Evolutionary conservation across 108 stramenopile genomes (phyloP).

Genomic region (Bacterosira constricta): DNA sequence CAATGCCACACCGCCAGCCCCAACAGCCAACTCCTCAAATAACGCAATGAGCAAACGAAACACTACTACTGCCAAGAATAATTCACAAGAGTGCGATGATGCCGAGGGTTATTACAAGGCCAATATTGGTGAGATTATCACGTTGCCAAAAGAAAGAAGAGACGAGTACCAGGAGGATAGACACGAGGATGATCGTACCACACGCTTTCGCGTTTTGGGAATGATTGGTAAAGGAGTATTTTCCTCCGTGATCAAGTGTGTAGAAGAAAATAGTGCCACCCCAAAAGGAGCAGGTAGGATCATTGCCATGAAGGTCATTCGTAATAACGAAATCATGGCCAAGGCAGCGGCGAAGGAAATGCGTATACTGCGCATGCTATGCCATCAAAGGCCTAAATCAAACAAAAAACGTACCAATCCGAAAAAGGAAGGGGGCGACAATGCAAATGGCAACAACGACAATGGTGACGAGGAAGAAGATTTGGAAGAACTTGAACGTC

Average conservation of each 20-base stretch:
- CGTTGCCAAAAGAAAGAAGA: conserved; percentile 37
- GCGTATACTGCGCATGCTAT: conserved; percentile 56
- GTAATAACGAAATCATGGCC: conserved; percentile 98
- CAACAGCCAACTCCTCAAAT: conserved; percentile 22
- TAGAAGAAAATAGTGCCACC: conserved; percentile 38
- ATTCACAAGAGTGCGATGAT: conserved; percentile 90
- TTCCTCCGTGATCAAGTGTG: conserved; percentile 90
- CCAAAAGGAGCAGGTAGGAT: conserved; percentile 28
- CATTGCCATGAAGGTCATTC: conserved; percentile 96
- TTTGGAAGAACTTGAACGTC: conserved; percentile 42
- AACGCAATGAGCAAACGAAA: conserved; percentile 11
- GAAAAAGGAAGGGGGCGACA: conserved; percentile 1
- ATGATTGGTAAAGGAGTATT: conserved; percentile 97
- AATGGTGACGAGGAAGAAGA: conserved; percentile 47
- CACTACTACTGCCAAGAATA: conserved; percentile 6
- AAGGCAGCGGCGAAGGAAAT: conserved; percentile 91
- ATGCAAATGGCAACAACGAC: conserved; percentile 28
- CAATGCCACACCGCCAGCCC: conserved; percentile 45
- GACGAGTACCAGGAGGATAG: background rate
- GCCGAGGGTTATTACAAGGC: conserved; percentile 98
- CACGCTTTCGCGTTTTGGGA: conserved; percentile 83
- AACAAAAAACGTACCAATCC: background rate
- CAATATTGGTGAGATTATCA: conserved; percentile 81
- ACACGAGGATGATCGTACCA: conserved; percentile 14
- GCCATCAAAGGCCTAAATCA: conserved; percentile 21